Evolutionary conservation across 2,329 filamentous ascomycete genomes (phyloP), one percentile per base, ranked within the genome.

Genomic region (Podosphaera xanthii): DNA sequence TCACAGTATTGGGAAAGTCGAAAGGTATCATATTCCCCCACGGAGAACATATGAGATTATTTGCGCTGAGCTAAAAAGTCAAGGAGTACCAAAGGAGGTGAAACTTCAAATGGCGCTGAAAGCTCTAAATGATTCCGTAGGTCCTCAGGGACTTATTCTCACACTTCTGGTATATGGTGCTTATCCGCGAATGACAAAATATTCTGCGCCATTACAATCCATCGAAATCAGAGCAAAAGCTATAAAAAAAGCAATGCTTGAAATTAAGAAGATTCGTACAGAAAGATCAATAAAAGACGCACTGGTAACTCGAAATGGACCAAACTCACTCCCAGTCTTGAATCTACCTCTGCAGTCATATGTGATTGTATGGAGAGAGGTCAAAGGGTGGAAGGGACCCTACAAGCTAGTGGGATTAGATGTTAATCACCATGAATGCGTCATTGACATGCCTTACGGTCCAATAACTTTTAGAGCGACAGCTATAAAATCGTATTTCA

Each of bases 241-340:
- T 8, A n/a, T 60, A 12, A 57, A 58, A 30, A 62, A 60, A 33
- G 61, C 59, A 10, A 60, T 59, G 49, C 57, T 40, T 1, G 59
- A 62, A 53, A 49, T 62, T 12, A 6, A 54, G 12, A 62, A 22
- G 22, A 50, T 50, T 12, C 22, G 48, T 12, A 22, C 48, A 12
- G 48, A 50, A 50, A 44, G 40, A n/a, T 9, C 8, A n/a, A 8
- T n/a, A 1, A 8, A 9, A 9, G 48, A 30, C 12, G 22, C 30
- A 22, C 7, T 50, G 7, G 22, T 1, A 22, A 22, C 22, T 22
- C 22, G 22, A 22, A 22, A 22, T 22, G 22, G 22, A 22, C 22
- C 8, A 12, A 50, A 50, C 30, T 7, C 48, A 12, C 48, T 30
- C 12, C 8, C 22, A 50, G 22, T 50, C 8, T 12, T 9, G 22